A percentile compares a stretch with the other conserved stretches of the same genome.
phyloP scores from a whole-genome alignment of 2,329 filamentous ascomycete genomes.

The Arthrobotrys sinensis region DNA sequence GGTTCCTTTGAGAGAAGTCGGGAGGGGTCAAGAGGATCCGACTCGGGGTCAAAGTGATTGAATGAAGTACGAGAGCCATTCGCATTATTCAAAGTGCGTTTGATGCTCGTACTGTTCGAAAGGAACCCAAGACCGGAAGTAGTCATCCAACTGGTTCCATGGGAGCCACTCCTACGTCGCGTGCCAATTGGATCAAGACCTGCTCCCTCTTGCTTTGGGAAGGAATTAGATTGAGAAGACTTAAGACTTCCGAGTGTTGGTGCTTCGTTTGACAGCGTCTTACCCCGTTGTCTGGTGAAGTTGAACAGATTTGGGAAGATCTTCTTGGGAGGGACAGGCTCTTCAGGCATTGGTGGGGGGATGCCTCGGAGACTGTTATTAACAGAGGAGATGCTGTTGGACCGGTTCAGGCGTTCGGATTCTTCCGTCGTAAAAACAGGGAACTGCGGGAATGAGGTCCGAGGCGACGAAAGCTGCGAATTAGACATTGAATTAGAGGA shows the following conservation, averaged over 20 bases:
- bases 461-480: conserved; percentile 63
- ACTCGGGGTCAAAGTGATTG: conserved; percentile 68
- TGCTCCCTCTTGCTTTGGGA: conserved; percentile 72
- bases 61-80: conserved; percentile 66
- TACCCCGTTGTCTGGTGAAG: conserved; percentile 72
- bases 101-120: conserved; percentile 64
- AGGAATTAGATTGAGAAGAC: conserved; percentile 81
- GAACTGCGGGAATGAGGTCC: conserved; percentile 64
- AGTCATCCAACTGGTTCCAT: conserved; percentile 69
- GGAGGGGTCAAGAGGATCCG: conserved; percentile 64
- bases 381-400: conserved; percentile 60
- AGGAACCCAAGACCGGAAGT: conserved; percentile 67
- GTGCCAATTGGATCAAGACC: conserved; percentile 67
- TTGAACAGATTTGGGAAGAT: conserved; percentile 63
- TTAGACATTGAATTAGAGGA: conserved; percentile 70
- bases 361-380: conserved; percentile 60
- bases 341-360: conserved; percentile 51
- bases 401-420: conserved; percentile 41
- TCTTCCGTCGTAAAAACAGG: conserved; percentile 62
- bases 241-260: conserved; percentile 79
- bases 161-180: conserved; percentile 66
- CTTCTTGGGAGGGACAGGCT: conserved; percentile 41
- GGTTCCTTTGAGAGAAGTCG: conserved; percentile 62
- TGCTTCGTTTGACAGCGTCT: conserved; percentile 75
- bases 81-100: conserved; percentile 61